phyloP scores from a whole-genome alignment of 2,329 filamentous ascomycete species.

The Colletotrichum siamense region DNA sequence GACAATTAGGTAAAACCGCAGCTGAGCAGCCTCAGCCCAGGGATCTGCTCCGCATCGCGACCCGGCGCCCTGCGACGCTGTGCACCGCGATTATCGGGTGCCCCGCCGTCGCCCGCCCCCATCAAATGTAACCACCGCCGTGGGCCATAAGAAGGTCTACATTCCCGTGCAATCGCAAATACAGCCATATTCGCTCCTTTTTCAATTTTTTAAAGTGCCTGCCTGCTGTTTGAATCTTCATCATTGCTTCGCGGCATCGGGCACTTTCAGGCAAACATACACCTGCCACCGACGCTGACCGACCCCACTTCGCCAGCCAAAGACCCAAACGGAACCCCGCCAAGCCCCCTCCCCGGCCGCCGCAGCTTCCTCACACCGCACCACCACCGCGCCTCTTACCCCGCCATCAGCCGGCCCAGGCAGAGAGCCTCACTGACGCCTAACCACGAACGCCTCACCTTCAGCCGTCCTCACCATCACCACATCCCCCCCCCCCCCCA shows the following conservation, averaged over 20 bases:
- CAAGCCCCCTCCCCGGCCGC: not conserved
- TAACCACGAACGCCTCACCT: not conserved
- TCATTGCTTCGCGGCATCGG: too few relatives aligned
- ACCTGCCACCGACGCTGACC: not conserved
- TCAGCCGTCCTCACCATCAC: not conserved
- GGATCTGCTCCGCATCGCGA: constrained; percentile 3
- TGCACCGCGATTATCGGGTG: not conserved
- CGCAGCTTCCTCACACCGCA: not conserved
- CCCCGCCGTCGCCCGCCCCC: not conserved
- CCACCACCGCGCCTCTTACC: not conserved
- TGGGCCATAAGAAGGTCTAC: not conserved
- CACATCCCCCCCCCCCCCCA: not conserved
- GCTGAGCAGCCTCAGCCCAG: not conserved
- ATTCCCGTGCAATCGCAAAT: not conserved
- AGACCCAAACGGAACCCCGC: not conserved
- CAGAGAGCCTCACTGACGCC: not conserved
- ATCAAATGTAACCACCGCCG: not conserved
- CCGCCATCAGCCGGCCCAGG: not conserved
- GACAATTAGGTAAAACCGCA: not conserved
- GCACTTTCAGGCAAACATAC: not conserved
- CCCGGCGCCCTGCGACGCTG: constrained; percentile 11
- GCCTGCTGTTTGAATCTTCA: too few relatives aligned
- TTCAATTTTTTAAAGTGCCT: accelerated
- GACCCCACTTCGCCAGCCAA: not conserved
- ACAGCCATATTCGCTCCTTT: too few relatives aligned